Percentiles rank a stretch among this genome's conserved stretches.
These are phyloP conservation scores for Metarhizium rileyi DNA, from an alignment of 2,329 filamentous ascomycete genomes.

Conservation along the genomic window DNA sequence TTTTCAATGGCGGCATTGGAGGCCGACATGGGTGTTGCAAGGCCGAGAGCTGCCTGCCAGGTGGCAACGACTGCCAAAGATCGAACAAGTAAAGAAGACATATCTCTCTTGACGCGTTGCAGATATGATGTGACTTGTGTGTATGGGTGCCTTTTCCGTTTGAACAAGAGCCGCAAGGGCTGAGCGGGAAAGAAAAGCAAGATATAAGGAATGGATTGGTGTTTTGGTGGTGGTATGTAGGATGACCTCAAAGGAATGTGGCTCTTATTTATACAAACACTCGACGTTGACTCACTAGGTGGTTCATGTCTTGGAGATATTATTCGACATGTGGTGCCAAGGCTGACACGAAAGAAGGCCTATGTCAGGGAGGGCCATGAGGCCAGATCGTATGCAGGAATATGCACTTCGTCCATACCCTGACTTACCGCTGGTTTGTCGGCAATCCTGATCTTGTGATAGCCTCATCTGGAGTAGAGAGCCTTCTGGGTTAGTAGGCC, in stretches of 20 bases:
- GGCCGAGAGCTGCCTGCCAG: conserved; percentile 14
- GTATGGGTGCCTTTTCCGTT: not conserved
- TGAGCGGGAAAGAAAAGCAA: not conserved
- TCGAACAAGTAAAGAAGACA: conserved; percentile 17
- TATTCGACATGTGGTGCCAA: not conserved
- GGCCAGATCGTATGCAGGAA: not conserved
- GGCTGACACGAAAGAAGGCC: not conserved
- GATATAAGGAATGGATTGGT: not conserved
- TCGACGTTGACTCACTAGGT: not conserved
- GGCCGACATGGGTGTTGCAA: conserved; percentile 12
- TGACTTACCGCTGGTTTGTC: not conserved
- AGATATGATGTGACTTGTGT: not conserved
- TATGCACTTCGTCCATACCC: conserved; percentile 5
- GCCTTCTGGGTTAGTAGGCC: not conserved
- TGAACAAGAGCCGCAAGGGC: not conserved
- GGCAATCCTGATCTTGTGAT: not conserved
- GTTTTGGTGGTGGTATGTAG: not conserved
- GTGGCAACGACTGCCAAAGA: conserved; percentile 17
- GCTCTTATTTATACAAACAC: not conserved
- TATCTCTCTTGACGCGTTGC: conserved; percentile 9
- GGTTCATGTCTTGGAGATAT: not conserved
- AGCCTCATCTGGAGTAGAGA: not conserved
- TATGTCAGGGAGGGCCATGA: not conserved
- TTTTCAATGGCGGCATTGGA: conserved; percentile 10
- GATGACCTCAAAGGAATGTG: not conserved